Conservation (phyloP, 495 filamentous ascomycete genomes). For the Cercophora samala region DNA sequence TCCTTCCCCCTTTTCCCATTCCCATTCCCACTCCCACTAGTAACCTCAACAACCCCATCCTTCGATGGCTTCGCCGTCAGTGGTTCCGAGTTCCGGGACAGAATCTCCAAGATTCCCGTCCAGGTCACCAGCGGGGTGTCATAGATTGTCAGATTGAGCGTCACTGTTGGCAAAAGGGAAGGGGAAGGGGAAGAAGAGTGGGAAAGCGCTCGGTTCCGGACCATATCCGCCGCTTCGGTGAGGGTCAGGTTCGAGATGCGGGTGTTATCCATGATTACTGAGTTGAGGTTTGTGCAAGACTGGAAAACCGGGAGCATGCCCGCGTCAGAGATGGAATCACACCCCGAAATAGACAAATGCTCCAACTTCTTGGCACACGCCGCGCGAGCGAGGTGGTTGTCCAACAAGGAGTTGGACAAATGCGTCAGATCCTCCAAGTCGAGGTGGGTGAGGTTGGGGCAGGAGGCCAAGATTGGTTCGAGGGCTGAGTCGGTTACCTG, state of each 20-base stretch:
- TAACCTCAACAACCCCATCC: neutral
- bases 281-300: slow-evolving; percentile 62
- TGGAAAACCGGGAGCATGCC: slow-evolving; percentile 85
- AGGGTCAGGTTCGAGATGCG: slow-evolving; percentile 84
- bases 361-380: slow-evolving; percentile 67
- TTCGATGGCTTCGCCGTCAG: slow-evolving; percentile 22
- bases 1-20: slow-evolving; percentile 34
- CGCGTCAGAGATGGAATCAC: slow-evolving; percentile 75
- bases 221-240: slow-evolving; percentile 73
- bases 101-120: slow-evolving; percentile 83
- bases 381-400: slow-evolving; percentile 65
- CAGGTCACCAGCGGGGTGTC: slow-evolving; percentile 89
- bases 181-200: neutral
- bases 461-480: slow-evolving; percentile 66
- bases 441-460: slow-evolving; percentile 74
- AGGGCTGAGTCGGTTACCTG: slow-evolving; percentile 71
- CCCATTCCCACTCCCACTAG: too few relatives aligned
- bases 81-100: slow-evolving; percentile 76
- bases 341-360: slow-evolving; percentile 86
- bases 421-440: slow-evolving; percentile 83
- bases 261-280: slow-evolving; percentile 90
- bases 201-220: slow-evolving; percentile 58
- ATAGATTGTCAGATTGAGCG: slow-evolving; percentile 77
- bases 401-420: slow-evolving; percentile 69
- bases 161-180: slow-evolving; percentile 43